Evolutionary conservation across 176 grass and related monocot species (phyloP).

Genomic region (Olyra latifolia): DNA sequence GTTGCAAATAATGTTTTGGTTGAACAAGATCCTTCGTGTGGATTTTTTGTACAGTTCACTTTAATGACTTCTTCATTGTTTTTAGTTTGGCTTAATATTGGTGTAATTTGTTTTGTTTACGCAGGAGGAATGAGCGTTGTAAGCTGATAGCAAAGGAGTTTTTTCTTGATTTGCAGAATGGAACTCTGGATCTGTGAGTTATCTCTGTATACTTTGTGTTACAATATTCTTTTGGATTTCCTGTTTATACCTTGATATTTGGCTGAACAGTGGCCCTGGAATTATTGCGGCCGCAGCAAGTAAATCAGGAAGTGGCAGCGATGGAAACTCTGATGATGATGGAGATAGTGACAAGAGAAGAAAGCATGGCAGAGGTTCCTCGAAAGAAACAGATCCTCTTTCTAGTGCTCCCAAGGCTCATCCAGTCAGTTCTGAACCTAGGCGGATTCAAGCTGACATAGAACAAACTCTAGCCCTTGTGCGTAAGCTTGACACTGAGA

Average conservation of each 20-base stretch:
- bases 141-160: slow-evolving; percentile 69
- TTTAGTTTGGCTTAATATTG: slow-evolving; percentile 9
- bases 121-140: slow-evolving; percentile 57
- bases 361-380: slow-evolving; percentile 57
- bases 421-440: slow-evolving; percentile 67
- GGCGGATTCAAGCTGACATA: slow-evolving; percentile 79
- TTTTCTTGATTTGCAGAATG: slow-evolving; percentile 92
- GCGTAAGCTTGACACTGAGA: slow-evolving; percentile 85
- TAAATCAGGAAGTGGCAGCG: slow-evolving; percentile 60
- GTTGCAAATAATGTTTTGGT: background rate
- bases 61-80: background rate
- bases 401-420: slow-evolving; percentile 77
- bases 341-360: slow-evolving; percentile 77
- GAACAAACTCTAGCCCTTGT: slow-evolving; percentile 67
- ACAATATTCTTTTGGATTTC: slow-evolving; percentile 17
- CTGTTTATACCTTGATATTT: slow-evolving; percentile 47
- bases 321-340: slow-evolving; percentile 95
- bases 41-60: slow-evolving; percentile 11
- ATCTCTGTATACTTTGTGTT: background rate
- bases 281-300: slow-evolving; percentile 40
- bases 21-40: background rate
- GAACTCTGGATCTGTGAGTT: slow-evolving; percentile 90
- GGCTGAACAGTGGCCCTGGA: slow-evolving; percentile 73
- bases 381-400: slow-evolving; percentile 70
- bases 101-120: slow-evolving; percentile 15